phyloP scores from a whole-genome alignment of 768 basidiomycete species.

The Tylopilus balloui region DNA sequence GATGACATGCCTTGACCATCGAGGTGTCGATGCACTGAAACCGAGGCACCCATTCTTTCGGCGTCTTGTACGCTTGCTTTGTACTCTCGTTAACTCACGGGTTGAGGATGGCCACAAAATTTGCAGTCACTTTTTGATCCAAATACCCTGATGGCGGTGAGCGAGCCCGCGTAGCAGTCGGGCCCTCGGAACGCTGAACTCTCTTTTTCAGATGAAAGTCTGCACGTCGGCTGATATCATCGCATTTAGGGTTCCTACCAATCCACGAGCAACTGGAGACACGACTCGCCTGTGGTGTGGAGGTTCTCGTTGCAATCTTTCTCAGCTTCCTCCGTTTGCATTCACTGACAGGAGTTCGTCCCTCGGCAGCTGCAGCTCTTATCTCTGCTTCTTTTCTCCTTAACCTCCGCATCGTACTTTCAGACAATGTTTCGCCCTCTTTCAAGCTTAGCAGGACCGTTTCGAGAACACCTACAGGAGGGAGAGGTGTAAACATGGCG shows the following conservation, averaged over 20 bases:
- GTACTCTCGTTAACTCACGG: neutral
- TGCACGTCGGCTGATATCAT: neutral
- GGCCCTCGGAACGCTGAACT: neutral
- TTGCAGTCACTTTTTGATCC: neutral
- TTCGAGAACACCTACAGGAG: conserved; percentile 18
- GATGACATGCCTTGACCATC: neutral
- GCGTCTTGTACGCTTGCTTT: conserved; percentile 13
- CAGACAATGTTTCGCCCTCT: conserved; percentile 22
- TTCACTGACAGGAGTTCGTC: conserved; percentile 22
- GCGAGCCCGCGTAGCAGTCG: neutral
- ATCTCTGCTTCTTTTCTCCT: conserved; percentile 23
- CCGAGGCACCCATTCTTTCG: conserved; percentile 13
- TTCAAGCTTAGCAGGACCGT: conserved; percentile 19
- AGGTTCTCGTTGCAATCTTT: conserved; percentile 6
- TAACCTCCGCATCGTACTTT: conserved; percentile 24
- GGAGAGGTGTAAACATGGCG: conserved; percentile 21
- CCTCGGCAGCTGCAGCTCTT: conserved; percentile 19
- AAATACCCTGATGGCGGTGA: neutral
- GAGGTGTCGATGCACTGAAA: neutral
- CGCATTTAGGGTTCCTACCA: neutral
- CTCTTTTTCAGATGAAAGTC: neutral
- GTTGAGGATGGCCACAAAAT: neutral
- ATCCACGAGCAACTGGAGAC: neutral
- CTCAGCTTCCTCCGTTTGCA: conserved; percentile 20
- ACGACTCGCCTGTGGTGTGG: conserved; percentile 10